These are phyloP conservation scores for Xylaria sp. DNA, from an alignment of 2,329 filamentous ascomycete species.

Conservation along the genomic window DNA sequence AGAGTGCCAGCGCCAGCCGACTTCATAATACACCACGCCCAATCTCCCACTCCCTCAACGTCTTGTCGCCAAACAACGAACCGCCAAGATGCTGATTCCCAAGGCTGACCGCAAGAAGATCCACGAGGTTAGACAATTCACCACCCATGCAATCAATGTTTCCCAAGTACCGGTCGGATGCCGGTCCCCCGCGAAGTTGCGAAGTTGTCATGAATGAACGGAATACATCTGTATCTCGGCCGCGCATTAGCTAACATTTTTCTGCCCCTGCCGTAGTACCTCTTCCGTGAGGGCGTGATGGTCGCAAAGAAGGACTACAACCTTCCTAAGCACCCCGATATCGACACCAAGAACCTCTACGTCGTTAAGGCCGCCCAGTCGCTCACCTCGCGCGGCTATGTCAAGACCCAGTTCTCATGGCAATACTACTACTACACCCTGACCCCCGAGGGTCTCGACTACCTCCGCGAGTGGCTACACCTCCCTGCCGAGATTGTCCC, in stretches of 20 bases:
- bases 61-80: slow-evolving; percentile 58
- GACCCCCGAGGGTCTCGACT: slow-evolving; percentile 99
- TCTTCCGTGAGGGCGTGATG: slow-evolving; percentile 93
- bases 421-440: slow-evolving; percentile 99
- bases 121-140: slow-evolving; percentile 72
- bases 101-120: slow-evolving; percentile 99
- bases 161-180: slow-evolving; percentile 11
- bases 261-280: slow-evolving; percentile 71
- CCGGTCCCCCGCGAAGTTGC: slow-evolving; percentile 34
- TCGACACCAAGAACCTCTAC: slow-evolving; percentile 99
- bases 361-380: slow-evolving; percentile 99
- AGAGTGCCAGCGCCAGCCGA: slow-evolving; percentile 41
- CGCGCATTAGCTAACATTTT: slow-evolving; percentile 43
- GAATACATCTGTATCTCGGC: slow-evolving; percentile 5
- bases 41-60: slow-evolving; percentile 60
- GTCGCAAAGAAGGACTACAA: slow-evolving; percentile 99
- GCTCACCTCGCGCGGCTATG: slow-evolving; percentile 95
- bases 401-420: slow-evolving; percentile 99
- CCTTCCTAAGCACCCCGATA: slow-evolving; percentile 95
- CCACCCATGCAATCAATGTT: slow-evolving; percentile 7
- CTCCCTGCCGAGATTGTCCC: slow-evolving; percentile 99
- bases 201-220: slow-evolving; percentile 23
- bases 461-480: slow-evolving; percentile 99
- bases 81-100: slow-evolving; percentile 92
- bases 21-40: slow-evolving; percentile 44